Evolutionary conservation across 2,329 filamentous ascomycete species (phyloP).

Genomic region (Fusarium incarnatum): DNA sequence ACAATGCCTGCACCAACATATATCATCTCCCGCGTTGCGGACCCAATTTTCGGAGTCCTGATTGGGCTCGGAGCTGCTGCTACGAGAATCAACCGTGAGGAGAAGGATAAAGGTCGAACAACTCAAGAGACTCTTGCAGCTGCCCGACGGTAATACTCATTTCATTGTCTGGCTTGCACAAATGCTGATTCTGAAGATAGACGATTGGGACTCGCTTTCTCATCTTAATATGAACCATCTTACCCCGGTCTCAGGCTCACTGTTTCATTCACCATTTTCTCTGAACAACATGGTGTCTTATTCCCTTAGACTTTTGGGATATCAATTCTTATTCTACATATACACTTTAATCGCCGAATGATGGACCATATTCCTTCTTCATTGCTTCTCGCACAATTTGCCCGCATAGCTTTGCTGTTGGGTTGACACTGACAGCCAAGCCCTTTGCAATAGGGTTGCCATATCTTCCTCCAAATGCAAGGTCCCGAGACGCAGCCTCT

Average conservation of each 20-base stretch:
- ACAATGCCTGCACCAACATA: constrained; percentile 67
- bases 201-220: constrained; percentile 47
- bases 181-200: constrained; percentile 38
- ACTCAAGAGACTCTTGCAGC: constrained; percentile 62
- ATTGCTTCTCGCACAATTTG: constrained; percentile 76
- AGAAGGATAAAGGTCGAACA: constrained; percentile 67
- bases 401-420: constrained; percentile 76
- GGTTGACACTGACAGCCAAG: constrained; percentile 73
- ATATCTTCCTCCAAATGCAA: constrained; percentile 72
- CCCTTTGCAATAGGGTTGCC: constrained; percentile 74
- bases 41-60: constrained; percentile 68
- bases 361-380: constrained; percentile 74
- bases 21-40: constrained; percentile 69
- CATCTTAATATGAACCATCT: constrained; percentile 24
- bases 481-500: constrained; percentile 70
- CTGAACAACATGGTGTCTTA: constrained; percentile 4
- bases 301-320: not conserved
- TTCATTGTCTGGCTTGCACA: not conserved
- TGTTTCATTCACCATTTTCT: not conserved
- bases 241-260: not conserved
- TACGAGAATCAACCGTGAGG: constrained; percentile 69
- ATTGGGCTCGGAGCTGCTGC: constrained; percentile 68
- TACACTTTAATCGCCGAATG: constrained; percentile 53
- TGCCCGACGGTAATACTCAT: constrained; percentile 54
- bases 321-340: constrained; percentile 17